Conservation (phyloP, 768 basidiomycete genomes). For the Lactifluus volemus region DNA sequence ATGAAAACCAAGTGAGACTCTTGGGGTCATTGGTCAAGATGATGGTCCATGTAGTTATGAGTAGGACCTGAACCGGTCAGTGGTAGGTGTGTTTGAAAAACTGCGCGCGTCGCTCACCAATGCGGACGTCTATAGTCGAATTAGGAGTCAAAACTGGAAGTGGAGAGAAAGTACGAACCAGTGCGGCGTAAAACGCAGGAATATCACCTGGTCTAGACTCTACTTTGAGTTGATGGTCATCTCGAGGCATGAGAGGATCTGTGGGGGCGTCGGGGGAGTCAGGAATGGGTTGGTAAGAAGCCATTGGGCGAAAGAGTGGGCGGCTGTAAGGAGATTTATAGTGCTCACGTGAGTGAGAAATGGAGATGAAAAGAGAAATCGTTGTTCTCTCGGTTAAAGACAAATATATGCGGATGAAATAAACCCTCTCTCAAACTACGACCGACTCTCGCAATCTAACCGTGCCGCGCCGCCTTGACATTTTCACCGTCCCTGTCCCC, state of each 20-base stretch:
- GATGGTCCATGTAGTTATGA: slow-evolving; percentile 35
- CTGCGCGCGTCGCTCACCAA: neutral
- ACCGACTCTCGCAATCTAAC: neutral
- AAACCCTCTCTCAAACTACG: neutral
- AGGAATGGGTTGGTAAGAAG: neutral
- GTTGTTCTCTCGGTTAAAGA: neutral
- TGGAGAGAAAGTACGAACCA: slow-evolving; percentile 27
- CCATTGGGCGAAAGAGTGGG: neutral
- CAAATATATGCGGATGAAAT: neutral
- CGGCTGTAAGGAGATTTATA: too few relatives aligned
- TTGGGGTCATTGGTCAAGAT: slow-evolving; percentile 39
- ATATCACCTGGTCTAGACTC: slow-evolving; percentile 35
- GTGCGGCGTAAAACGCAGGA: slow-evolving; percentile 27
- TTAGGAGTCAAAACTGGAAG: slow-evolving; percentile 3
- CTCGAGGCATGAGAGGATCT: slow-evolving; percentile 16
- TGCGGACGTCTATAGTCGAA: slow-evolving; percentile 5
- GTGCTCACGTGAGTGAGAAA: too few relatives aligned
- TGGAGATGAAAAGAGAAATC: neutral
- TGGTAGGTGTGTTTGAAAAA: neutral
- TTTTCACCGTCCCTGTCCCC: neutral
- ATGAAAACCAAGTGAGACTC: slow-evolving; percentile 50
- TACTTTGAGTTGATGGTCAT: slow-evolving; percentile 22
- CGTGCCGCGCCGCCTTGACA: neutral
- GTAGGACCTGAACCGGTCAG: slow-evolving; percentile 1
- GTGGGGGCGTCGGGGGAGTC: neutral